Percentiles rank a stretch among this genome's conserved stretches.
Evolutionary conservation across 2,329 filamentous ascomycete species (phyloP).

Genomic region (Paraphoma sp.): DNA sequence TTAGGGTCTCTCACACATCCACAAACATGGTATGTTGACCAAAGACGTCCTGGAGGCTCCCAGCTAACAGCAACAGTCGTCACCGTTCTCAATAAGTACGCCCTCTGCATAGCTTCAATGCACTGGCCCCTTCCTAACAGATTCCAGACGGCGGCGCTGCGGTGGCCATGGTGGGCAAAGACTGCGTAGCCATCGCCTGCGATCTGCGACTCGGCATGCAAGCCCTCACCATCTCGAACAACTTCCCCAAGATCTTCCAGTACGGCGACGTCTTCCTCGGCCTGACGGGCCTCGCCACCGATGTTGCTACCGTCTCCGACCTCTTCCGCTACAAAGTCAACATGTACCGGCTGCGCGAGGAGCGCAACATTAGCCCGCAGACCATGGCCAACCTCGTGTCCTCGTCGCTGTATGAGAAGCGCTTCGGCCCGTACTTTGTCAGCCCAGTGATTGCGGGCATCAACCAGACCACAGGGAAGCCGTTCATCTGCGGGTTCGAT

Average conservation of each 20-base stretch:
- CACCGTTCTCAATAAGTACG: constrained; percentile 94
- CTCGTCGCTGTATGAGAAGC: constrained; percentile 83
- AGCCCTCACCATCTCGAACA: constrained; percentile 96
- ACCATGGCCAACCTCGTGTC: constrained; percentile 97
- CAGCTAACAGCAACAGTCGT: constrained; percentile 66
- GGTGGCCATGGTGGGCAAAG: constrained; percentile 99
- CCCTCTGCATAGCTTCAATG: constrained; percentile 7
- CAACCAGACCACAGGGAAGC: constrained; percentile 90
- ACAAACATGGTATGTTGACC: constrained; percentile 49
- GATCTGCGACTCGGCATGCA: constrained; percentile 97
- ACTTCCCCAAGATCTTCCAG: constrained; percentile 99
- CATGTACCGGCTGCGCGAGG: constrained; percentile 98
- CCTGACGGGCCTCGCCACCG: constrained; percentile 93
- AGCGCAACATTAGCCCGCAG: constrained; percentile 91
- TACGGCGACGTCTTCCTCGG: constrained; percentile 96
- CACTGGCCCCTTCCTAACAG: constrained; percentile 13
- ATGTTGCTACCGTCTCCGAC: constrained; percentile 92
- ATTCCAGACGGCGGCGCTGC: constrained; percentile 83
- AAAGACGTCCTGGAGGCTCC: constrained; percentile 2
- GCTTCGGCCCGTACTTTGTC: constrained; percentile 97
- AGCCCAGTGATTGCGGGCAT: constrained; percentile 93
- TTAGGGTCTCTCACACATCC: constrained; percentile 4
- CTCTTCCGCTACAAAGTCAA: constrained; percentile 99
- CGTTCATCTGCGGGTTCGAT: constrained; percentile 99
- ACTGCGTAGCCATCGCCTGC: constrained; percentile 99